Conservation (phyloP, 305 asterid genomes). For the Withania somnifera region DNA sequence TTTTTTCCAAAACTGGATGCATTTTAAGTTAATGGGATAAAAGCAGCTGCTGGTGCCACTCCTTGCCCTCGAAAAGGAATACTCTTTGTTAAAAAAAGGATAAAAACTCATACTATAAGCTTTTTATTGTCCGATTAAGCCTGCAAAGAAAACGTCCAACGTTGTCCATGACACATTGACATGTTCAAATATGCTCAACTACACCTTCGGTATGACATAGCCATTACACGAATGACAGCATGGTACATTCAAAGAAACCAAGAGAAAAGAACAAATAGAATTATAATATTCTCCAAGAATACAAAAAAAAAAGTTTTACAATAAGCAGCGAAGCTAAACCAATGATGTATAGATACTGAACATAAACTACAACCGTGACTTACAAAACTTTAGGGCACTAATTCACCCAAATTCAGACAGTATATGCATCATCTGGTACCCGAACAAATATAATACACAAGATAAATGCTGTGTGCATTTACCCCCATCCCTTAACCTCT, state of each 20-base stretch:
- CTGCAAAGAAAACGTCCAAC: neutral
- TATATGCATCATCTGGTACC: neutral
- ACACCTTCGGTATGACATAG: neutral
- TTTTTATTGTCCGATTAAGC: too few relatives aligned
- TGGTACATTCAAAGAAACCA: neutral
- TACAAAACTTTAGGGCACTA: slow-evolving; percentile 21
- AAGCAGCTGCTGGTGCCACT: too few relatives aligned
- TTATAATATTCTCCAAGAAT: neutral
- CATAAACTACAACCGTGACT: slow-evolving; percentile 20
- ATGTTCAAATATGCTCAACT: too few relatives aligned
- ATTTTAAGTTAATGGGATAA: too few relatives aligned
- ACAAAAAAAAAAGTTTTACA: slow-evolving; percentile 6
- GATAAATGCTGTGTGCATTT: slow-evolving; percentile 14
- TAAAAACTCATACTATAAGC: too few relatives aligned
- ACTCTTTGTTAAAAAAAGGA: too few relatives aligned
- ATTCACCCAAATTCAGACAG: slow-evolving; percentile 15
- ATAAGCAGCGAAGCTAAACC: slow-evolving; percentile 14
- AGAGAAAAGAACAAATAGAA: neutral
- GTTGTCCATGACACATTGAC: neutral
- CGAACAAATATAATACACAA: slow-evolving; percentile 12
- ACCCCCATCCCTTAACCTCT: slow-evolving; percentile 1
- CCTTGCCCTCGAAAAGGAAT: too few relatives aligned
- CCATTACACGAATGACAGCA: neutral
- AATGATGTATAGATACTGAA: slow-evolving; percentile 5
- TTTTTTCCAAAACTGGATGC: too few relatives aligned